Evolutionary conservation across 371 early-diverging fungal genomes (phyloP), one percentile per base, ranked within the genome.

Genomic region (Rhizopus microsporus): DNA sequence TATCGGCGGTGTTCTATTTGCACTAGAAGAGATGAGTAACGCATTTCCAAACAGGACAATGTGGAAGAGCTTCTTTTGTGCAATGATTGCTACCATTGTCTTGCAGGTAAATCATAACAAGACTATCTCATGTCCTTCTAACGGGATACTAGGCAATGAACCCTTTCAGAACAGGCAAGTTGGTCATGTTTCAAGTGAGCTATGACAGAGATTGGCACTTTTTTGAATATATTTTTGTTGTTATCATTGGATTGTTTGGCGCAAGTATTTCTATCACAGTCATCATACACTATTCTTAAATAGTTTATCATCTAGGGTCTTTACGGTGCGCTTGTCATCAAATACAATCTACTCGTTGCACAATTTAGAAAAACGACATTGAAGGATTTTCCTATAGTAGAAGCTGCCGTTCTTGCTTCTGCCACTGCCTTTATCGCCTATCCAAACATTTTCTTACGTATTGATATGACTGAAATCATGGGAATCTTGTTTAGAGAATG

Each of bases 11-110:
- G 96, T 98, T 4, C 67, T 98, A 29, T 97, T 97, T 72, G 89
- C 93, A n/a, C 80, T 97, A 10, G 99, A 98, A 72, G 98, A 97
- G 69, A 91, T 96, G 62, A 92, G 92, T n/a, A 92, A 90, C 43
- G 91, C 92, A 62, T 98, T 98, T 63, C 93, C 96, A 0, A 85
- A 88, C 69, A 90, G 95, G 68, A 97, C 96, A 4, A 90, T 97
- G 91, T 93, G 94, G 89, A 87, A 94, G 50, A 89, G 91, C 54
- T 93, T 95, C 64, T 91, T 97, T 55, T 96, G 95, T 62, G 93
- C 96, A 9, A 78, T 95, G 78, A 88, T 93, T 35, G 96, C 97
- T 0, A 93, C 94, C 4, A 85, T 94, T 40, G 88, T 93, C 1
- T 80, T 97, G 15, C 92, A 95, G 76, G 83, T 90, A 69, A 34